Evolutionary conservation across 257 asterid species (phyloP), one percentile per base, ranked within the genome.

Genomic region (Eucommia ulmoides): DNA sequence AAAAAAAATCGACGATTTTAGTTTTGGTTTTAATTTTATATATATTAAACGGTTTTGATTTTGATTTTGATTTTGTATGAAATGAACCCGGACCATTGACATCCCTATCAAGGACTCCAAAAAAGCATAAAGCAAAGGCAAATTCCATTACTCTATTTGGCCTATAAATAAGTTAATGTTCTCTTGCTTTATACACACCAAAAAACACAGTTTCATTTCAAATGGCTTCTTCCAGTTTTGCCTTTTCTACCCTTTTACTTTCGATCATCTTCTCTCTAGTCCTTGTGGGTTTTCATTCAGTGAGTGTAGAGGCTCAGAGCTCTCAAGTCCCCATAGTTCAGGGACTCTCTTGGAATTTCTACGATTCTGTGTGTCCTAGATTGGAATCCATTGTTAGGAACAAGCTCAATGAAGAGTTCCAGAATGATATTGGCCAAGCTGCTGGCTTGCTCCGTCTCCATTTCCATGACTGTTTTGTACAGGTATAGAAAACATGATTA

Each of bases 361-460:
- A 67, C 19, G 66, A 57, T 8, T 62, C 69, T 15, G 56, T 68
- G 3, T 83, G 91, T 47, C 87, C 91, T 2, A 56, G 52, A 0
- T 25, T 83, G 58, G 76, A 74, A 62, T 62, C 75, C 45, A 65
- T 68, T 44, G 64, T 77, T 0, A 61, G 84, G 50, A 57, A 57
- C 2, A 68, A 62, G 53, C 86, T 83, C 35, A 29, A 21, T 52
- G 54, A 23, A 16, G 86, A 63, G 24, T 72, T 82, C 61, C 9
- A 70, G 12, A 50, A 68, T 4, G 86, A 79, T 24, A 64, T 79
- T 16, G 80, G 69, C 57, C 83, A 72, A 61, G 94, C 89, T 52
- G 94, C 84, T 18, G 94, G 89, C n/a, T 56, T 82, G 68, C 89
- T 82, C 58, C 80, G 83, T 0, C 83, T 82, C 63, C 83, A 76